A percentile compares a stretch with the other conserved stretches of the same genome.
phyloP scores from a whole-genome alignment of 106 monocot genomes.

The Gastrodia elata region DNA sequence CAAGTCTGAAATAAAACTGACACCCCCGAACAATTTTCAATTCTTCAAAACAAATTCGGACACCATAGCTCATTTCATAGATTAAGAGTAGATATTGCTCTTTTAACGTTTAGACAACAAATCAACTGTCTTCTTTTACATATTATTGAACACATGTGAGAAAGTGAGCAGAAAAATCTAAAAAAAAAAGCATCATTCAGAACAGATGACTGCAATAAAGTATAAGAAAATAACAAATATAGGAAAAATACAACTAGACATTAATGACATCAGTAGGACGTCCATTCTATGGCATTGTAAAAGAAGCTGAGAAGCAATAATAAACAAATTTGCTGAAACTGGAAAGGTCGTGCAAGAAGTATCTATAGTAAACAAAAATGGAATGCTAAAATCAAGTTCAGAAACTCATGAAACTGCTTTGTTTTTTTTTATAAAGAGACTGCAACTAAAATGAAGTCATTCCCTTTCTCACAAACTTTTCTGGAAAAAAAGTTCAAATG shows the following conservation, averaged over 20 bases:
- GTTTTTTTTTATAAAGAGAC: neutral
- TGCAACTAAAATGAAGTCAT: neutral
- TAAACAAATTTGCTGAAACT: neutral
- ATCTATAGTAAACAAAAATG: neutral
- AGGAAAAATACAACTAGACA: neutral
- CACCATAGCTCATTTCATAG: too few species aligned
- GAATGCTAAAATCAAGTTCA: neutral
- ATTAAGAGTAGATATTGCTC: too few species aligned
- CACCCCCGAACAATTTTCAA: too few species aligned
- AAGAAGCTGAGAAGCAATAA: slow-evolving; percentile 2
- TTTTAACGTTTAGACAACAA: too few species aligned
- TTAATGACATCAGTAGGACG: neutral
- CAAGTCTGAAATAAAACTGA: too few species aligned
- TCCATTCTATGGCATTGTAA: neutral
- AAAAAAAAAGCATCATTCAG: too few species aligned
- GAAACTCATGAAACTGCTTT: neutral
- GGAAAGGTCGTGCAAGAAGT: neutral
- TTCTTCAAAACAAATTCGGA: too few species aligned
- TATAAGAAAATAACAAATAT: neutral
- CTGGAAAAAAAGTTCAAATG: neutral
- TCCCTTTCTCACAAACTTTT: neutral
- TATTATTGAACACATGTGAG: too few species aligned
- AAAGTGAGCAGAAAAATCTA: too few species aligned
- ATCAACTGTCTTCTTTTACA: too few species aligned
- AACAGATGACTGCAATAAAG: too few species aligned